A percentile compares a stretch with the other conserved stretches of the same genome.
Conservation (phyloP, 441 rosid species). For the Pelargonium cotyledonis region DNA sequence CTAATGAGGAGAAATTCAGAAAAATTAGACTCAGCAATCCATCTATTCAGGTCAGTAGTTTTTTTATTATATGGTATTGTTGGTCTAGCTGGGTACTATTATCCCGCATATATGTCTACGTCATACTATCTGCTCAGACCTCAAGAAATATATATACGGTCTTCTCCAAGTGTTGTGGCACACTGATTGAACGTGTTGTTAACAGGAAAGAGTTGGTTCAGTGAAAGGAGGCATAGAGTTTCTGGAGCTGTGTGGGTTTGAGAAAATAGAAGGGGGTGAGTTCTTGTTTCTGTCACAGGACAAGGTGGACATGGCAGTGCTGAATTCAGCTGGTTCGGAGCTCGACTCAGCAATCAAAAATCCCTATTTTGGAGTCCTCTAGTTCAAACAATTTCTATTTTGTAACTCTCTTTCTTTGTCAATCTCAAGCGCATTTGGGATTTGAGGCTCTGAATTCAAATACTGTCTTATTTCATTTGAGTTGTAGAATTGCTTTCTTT, state of each 20-base stretch:
- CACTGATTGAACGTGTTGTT: conserved; percentile 7
- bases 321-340: conserved; percentile 85
- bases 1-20: conserved; percentile 82
- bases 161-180: neutral
- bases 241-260: conserved; percentile 84
- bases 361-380: conserved; percentile 89
- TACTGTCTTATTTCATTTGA: too few relatives aligned
- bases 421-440: too few relatives aligned
- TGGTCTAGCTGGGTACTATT: neutral
- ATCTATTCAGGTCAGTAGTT: conserved; percentile 68
- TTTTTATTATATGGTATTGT: neutral
- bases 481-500: too few relatives aligned
- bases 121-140: neutral
- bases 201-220: conserved; percentile 93
- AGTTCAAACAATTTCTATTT: too few relatives aligned
- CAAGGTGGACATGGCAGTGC: conserved; percentile 63
- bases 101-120: too few relatives aligned
- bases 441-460: too few relatives aligned
- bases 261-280: conserved; percentile 69
- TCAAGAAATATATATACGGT: too few relatives aligned
- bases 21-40: conserved; percentile 82
- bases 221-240: conserved; percentile 69
- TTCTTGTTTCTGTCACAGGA: conserved; percentile 69
- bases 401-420: too few relatives aligned
- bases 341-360: conserved; percentile 87